phyloP scores from a whole-genome alignment of 768 basidiomycete genomes.

The Mycena amicta region DNA sequence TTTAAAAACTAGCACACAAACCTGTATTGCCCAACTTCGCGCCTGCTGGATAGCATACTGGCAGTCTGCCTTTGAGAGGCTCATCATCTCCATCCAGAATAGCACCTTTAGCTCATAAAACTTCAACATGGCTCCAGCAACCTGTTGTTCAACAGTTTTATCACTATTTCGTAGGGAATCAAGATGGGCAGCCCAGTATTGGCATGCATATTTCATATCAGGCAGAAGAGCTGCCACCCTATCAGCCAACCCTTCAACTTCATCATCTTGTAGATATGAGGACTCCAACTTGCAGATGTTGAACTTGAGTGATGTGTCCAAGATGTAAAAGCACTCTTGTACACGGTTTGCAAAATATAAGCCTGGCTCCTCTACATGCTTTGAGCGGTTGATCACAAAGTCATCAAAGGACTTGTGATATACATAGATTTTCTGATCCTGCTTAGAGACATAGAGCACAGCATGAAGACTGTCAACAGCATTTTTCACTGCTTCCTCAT shows the following conservation, averaged over 20 bases:
- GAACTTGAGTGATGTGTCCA: slow-evolving; percentile 8
- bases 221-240: too few relatives aligned
- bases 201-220: slow-evolving; percentile 5
- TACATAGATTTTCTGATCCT: background rate
- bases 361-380: background rate
- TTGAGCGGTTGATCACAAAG: background rate
- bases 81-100: slow-evolving; percentile 9
- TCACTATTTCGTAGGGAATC: background rate
- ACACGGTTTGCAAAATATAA: background rate
- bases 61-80: slow-evolving; percentile 1
- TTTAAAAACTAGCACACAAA: too few relatives aligned
- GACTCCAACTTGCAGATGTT: slow-evolving; percentile 9
- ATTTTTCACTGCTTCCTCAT: background rate
- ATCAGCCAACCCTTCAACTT: too few relatives aligned
- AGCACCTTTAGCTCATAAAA: background rate
- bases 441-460: slow-evolving; percentile 1
- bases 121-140: background rate
- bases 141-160: background rate
- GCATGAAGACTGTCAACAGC: background rate
- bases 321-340: background rate
- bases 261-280: slow-evolving; percentile 6
- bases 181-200: slow-evolving; percentile 7
- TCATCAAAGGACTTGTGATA: slow-evolving; percentile 10
- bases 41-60: slow-evolving; percentile 3
- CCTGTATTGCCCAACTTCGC: slow-evolving; percentile 1